Evolutionary conservation across 306 rosid species (phyloP).

Genomic region (Cucurbita pepo): DNA sequence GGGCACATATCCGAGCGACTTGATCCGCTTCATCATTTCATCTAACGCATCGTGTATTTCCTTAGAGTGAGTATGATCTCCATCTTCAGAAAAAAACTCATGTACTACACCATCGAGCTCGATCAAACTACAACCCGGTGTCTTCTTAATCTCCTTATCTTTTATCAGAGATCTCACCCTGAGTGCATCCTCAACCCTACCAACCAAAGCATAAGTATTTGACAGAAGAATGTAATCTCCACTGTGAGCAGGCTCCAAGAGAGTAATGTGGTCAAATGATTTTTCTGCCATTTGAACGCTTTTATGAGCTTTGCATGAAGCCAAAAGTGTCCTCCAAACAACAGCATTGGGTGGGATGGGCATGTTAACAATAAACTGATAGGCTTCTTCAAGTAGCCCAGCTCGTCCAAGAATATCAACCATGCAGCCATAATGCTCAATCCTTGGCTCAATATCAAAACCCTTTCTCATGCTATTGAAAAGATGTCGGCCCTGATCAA

Average conservation of each 20-base stretch:
- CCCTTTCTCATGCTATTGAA: slow-evolving; percentile 34
- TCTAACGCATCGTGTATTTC: slow-evolving; percentile 36
- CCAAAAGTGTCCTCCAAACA: slow-evolving; percentile 50
- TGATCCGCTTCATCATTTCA: slow-evolving; percentile 33
- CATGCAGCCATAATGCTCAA: slow-evolving; percentile 58
- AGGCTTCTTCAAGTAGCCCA: slow-evolving; percentile 39
- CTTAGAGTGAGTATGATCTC: slow-evolving; percentile 24
- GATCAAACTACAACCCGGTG: slow-evolving; percentile 50
- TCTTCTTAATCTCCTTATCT: slow-evolving; percentile 32
- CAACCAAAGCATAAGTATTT: slow-evolving; percentile 32
- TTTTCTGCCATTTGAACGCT: slow-evolving; percentile 35
- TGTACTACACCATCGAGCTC: slow-evolving; percentile 35
- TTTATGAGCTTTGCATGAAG: slow-evolving; percentile 43
- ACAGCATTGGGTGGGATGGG: slow-evolving; percentile 38
- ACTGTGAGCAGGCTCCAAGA: slow-evolving; percentile 36
- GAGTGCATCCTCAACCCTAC: slow-evolving; percentile 32
- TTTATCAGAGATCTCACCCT: slow-evolving; percentile 32
- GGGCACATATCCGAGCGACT: slow-evolving; percentile 36
- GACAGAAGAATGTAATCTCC: slow-evolving; percentile 54
- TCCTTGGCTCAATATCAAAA: slow-evolving; percentile 32
- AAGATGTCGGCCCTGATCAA: slow-evolving; percentile 31
- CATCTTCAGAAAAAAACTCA: slow-evolving; percentile 48
- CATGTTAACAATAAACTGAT: slow-evolving; percentile 34
- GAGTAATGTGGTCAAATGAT: slow-evolving; percentile 23
- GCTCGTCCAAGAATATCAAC: slow-evolving; percentile 56